Evolutionary conservation across 2,329 filamentous ascomycete genomes (phyloP).

Genomic region (Diaporthe ilicicola): DNA sequence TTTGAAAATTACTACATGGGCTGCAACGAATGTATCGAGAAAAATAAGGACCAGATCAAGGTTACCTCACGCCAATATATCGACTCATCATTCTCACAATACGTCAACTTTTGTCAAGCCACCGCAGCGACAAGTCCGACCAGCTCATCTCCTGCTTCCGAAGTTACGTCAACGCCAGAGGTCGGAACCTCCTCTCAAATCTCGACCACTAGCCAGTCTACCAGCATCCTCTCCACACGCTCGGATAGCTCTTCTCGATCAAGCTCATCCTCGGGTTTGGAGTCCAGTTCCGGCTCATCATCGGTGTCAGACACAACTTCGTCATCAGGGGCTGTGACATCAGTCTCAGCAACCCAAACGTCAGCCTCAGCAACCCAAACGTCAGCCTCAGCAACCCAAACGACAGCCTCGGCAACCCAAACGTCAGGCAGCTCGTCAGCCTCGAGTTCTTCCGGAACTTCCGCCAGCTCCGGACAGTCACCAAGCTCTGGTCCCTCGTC

Average conservation of each 20-base stretch:
- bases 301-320: background rate
- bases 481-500: constrained; percentile 21
- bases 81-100: constrained; percentile 52
- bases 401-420: background rate
- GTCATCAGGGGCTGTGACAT: background rate
- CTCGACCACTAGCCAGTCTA: constrained; percentile 21
- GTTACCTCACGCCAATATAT: constrained; percentile 46
- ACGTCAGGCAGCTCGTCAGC: constrained; percentile 13
- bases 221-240: constrained; percentile 29
- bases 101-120: constrained; percentile 53
- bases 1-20: constrained; percentile 48
- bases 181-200: constrained; percentile 34
- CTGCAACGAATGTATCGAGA: constrained; percentile 55
- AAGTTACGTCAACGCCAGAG: constrained; percentile 27
- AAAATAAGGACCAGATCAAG: constrained; percentile 39
- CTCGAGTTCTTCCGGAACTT: constrained; percentile 1
- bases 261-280: background rate
- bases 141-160: constrained; percentile 35
- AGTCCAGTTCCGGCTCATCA: background rate
- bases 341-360: background rate
- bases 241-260: constrained; percentile 4
- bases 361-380: constrained; percentile 1
- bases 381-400: background rate
- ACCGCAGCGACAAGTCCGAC: constrained; percentile 24
- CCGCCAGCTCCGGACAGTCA: constrained; percentile 25